phyloP scores from a whole-genome alignment of 495 filamentous ascomycete genomes.

The Aspergillus biplanus region DNA sequence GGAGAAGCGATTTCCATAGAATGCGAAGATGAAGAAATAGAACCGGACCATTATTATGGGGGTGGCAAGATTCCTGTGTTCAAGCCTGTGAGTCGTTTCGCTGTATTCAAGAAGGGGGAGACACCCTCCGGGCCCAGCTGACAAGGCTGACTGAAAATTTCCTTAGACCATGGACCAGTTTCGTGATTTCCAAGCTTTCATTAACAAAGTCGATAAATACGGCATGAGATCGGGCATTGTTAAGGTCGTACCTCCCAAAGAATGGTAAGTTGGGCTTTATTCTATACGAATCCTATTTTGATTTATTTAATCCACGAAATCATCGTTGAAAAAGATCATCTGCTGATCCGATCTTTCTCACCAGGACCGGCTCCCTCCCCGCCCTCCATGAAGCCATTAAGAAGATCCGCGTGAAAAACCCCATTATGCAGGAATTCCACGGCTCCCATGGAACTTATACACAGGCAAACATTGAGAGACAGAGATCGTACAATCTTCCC shows the following conservation, averaged over 20 bases:
- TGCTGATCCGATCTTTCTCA: conserved; percentile 2
- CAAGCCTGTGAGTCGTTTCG: conserved; percentile 68
- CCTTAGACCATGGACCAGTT: conserved; percentile 87
- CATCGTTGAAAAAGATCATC: neutral
- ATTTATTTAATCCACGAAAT: neutral
- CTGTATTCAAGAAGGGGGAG: conserved; percentile 3
- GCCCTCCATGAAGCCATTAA: conserved; percentile 84
- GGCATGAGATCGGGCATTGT: conserved; percentile 97
- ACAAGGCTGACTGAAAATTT: conserved; percentile 24
- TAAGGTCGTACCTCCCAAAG: conserved; percentile 90
- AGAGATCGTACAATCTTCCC: conserved; percentile 92
- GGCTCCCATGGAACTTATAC: conserved; percentile 92
- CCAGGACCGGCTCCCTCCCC: conserved; percentile 72
- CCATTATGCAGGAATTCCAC: conserved; percentile 97
- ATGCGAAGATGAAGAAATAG: conserved; percentile 68
- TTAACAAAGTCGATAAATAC: conserved; percentile 86
- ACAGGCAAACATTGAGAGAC: conserved; percentile 93
- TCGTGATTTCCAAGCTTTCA: conserved; percentile 83
- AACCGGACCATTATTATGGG: conserved; percentile 86
- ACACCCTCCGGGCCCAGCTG: neutral
- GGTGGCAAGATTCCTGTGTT: conserved; percentile 90
- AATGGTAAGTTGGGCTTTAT: conserved; percentile 68
- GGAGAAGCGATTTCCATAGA: conserved; percentile 33
- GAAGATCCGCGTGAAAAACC: conserved; percentile 89
- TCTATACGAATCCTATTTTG: too few relatives aligned